Evolutionary conservation across 164 flowering plant species (phyloP).

Genomic region (Kingdonia uniflora): DNA sequence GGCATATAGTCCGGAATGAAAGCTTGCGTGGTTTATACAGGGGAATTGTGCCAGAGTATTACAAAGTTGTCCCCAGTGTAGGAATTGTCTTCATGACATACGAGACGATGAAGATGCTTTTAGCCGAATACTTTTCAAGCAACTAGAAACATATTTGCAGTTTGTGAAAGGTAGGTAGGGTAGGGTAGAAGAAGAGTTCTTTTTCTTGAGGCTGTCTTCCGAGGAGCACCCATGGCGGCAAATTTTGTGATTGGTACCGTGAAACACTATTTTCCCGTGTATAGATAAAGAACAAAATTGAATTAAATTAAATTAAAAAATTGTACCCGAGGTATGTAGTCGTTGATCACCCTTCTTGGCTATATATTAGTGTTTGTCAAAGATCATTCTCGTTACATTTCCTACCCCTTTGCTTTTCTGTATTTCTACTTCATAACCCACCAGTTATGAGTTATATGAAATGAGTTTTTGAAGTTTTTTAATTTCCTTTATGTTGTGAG

Average conservation of each 20-base stretch:
- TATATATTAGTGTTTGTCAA: too few species aligned
- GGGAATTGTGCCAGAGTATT: constrained; percentile 80
- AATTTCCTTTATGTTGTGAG: too few species aligned
- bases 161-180: constrained; percentile 7
- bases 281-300: constrained; percentile 18
- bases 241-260: constrained; percentile 40
- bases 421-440: too few species aligned
- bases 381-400: too few species aligned
- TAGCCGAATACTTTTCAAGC: constrained; percentile 18
- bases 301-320: constrained; percentile 7
- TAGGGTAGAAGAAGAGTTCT: constrained; percentile 19
- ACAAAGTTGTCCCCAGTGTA: constrained; percentile 80
- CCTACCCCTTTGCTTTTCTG: too few species aligned
- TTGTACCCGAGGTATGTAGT: too few species aligned
- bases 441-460: too few species aligned
- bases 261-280: constrained; percentile 18
- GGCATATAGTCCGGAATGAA: constrained; percentile 48
- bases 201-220: not conserved
- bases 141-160: constrained; percentile 11
- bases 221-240: constrained; percentile 25
- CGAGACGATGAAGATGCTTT: constrained; percentile 56
- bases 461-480: too few species aligned
- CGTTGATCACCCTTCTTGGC: too few species aligned
- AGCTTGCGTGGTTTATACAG: constrained; percentile 67
- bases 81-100: constrained; percentile 82